These are phyloP conservation scores for Chrysopogon serrulatus DNA, from an alignment of 176 grass and related monocot species.

Conservation along the genomic window DNA sequence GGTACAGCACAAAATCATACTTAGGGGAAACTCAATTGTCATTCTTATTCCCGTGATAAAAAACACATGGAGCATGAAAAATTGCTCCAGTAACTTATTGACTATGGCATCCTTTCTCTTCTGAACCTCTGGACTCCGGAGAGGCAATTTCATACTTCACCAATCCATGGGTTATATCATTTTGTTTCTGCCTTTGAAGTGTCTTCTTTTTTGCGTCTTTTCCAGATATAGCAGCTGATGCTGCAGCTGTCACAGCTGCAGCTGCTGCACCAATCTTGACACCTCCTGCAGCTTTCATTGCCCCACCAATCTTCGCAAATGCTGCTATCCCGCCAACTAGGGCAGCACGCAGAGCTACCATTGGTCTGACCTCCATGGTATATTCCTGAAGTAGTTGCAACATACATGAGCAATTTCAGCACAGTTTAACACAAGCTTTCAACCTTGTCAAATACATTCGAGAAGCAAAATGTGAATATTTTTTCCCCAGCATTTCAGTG, in stretches of 20 bases:
- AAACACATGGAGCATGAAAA: slow-evolving; percentile 32
- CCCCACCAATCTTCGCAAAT: slow-evolving; percentile 73
- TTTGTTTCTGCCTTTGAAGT: slow-evolving; percentile 44
- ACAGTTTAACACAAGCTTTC: not conserved
- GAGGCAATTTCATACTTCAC: not conserved
- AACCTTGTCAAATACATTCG: not conserved
- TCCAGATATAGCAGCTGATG: slow-evolving; percentile 60
- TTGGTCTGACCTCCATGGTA: slow-evolving; percentile 68
- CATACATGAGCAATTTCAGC: slow-evolving; percentile 9
- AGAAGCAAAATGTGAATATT: not conserved
- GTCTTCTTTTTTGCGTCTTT: slow-evolving; percentile 35
- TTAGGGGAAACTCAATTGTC: not conserved
- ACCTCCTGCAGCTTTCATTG: slow-evolving; percentile 76
- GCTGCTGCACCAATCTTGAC: slow-evolving; percentile 74
- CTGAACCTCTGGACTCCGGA: not conserved
- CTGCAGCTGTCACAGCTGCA: slow-evolving; percentile 66
- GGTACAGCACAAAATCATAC: not conserved
- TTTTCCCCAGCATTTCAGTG: not conserved
- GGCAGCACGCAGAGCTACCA: slow-evolving; percentile 80
- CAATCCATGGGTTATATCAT: slow-evolving; percentile 7
- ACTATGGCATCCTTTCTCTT: not conserved
- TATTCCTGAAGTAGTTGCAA: slow-evolving; percentile 23
- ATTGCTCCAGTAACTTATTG: slow-evolving; percentile 1
- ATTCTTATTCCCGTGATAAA: slow-evolving; percentile 15
- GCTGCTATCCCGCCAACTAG: slow-evolving; percentile 82